Evolutionary conservation across 805 yeast genomes (phyloP), one percentile per base, ranked within the genome.

Genomic region (Metschnikowia bowlesiae): DNA sequence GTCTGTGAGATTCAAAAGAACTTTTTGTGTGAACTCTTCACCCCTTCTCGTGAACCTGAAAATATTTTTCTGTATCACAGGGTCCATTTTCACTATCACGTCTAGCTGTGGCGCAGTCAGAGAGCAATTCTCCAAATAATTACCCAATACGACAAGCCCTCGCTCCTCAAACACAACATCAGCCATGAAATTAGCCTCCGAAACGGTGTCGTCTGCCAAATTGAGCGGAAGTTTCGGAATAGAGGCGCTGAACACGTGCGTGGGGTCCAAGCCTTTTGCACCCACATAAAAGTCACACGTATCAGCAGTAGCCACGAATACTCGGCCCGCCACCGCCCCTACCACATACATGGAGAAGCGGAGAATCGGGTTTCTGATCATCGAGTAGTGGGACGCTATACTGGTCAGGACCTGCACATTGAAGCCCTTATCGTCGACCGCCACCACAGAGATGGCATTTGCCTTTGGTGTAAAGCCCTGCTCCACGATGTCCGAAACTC

Each of bases 341-440:
- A 60, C 62, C 2, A 58, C 30, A 41, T 59, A 61, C 30, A 67
- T 48, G 1, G 62, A 36, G 28, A 52, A 46, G 22, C 62, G 56
- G 46, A 64, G 64, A 3, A 68, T 8, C 2, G 44, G 18, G 44
- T 59, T 65, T 32, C 55, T 26, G 6, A 70, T 56, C 8, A 58
- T 49, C 44, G 59, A 63, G 52, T 71, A 72, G 53, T 70, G 51
- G 13, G 70, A 56, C 6, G 52, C 40, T 2, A 70, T 47, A 0
- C 61, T 45, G 3, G 68, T 69, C 4, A 55, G 51, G 14, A 70
- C 63, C 46, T 63, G 67, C 18, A 67, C 56, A 22, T 62, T 57
- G 6, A 69, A 41, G 2, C 76, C 76, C 6, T 47, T 42, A 14
- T 61, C 62, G 31, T 59, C 59, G 11, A 55, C 38, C 3, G 49